A percentile compares a stretch with the other conserved stretches of the same genome.
phyloP scores from a whole-genome alignment of 2,329 filamentous ascomycete genomes.

The Pseudonectria buxi region DNA sequence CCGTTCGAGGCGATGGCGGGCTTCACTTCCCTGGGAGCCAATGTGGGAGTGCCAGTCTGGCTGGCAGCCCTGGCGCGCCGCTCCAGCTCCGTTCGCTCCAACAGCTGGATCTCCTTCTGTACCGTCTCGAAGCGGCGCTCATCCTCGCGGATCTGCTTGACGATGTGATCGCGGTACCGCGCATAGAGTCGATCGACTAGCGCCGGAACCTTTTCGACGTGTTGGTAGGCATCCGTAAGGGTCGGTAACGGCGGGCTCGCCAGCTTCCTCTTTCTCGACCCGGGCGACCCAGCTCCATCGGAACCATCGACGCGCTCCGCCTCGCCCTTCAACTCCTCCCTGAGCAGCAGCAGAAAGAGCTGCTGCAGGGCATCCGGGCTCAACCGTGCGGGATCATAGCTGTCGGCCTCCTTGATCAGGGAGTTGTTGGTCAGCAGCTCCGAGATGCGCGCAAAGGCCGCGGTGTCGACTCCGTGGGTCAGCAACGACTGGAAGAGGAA shows the following conservation, averaged over 20 bases:
- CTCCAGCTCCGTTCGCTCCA: slow-evolving; percentile 47
- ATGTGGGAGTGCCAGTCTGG: slow-evolving; percentile 26
- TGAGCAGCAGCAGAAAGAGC: slow-evolving; percentile 69
- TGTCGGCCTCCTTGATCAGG: slow-evolving; percentile 61
- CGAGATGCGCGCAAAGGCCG: slow-evolving; percentile 66
- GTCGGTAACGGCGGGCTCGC: slow-evolving; percentile 57
- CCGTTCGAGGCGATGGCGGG: slow-evolving; percentile 18
- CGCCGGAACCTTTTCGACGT: slow-evolving; percentile 60
- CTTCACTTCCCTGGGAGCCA: slow-evolving; percentile 28
- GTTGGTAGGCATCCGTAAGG: slow-evolving; percentile 58
- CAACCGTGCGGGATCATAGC: slow-evolving; percentile 68
- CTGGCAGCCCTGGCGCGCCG: slow-evolving; percentile 30
- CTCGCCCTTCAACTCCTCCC: slow-evolving; percentile 61
- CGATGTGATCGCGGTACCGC: slow-evolving; percentile 62
- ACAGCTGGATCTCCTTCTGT: slow-evolving; percentile 59
- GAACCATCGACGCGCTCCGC: slow-evolving; percentile 26
- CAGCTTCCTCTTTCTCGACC: slow-evolving; percentile 68
- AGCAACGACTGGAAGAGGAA: slow-evolving; percentile 77
- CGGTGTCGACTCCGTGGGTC: slow-evolving; percentile 56
- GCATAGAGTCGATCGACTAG: slow-evolving; percentile 69
- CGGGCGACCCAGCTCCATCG: slow-evolving; percentile 45
- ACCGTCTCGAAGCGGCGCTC: slow-evolving; percentile 61
- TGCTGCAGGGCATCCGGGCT: slow-evolving; percentile 71
- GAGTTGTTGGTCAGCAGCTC: slow-evolving; percentile 66
- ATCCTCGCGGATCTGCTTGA: slow-evolving; percentile 66